These are phyloP conservation scores for Neonectria hederae DNA, from an alignment of 2,329 filamentous ascomycete genomes.

Conservation along the genomic window DNA sequence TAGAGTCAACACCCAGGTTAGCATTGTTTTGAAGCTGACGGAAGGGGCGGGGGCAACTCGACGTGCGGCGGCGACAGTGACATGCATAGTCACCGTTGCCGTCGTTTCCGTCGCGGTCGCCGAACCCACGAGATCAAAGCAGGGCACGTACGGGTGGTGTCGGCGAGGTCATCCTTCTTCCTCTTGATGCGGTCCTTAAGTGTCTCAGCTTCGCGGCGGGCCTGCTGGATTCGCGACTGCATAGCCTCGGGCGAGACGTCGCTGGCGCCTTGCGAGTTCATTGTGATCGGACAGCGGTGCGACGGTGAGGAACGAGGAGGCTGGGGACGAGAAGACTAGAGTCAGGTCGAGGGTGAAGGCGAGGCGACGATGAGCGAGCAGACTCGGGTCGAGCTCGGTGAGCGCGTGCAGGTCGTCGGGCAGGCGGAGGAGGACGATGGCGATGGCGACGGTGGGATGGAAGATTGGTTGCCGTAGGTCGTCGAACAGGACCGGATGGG, in stretches of 20 bases:
- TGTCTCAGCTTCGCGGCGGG: conserved; percentile 95
- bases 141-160: conserved; percentile 86
- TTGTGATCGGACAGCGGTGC: conserved; percentile 47
- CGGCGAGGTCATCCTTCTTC: conserved; percentile 99
- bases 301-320: conserved; percentile 29
- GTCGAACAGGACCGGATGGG: conserved; percentile 24
- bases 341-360: conserved; percentile 27
- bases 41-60: neutral
- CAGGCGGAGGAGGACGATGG: conserved; percentile 24
- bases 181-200: conserved; percentile 99
- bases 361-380: conserved; percentile 32
- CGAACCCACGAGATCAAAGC: neutral
- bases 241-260: conserved; percentile 80
- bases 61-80: neutral
- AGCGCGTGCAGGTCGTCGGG: conserved; percentile 36
- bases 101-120: conserved; percentile 16
- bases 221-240: conserved; percentile 92
- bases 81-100: neutral
- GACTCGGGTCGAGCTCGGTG: conserved; percentile 35
- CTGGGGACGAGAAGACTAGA: conserved; percentile 23
- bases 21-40: conserved; percentile 24
- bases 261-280: conserved; percentile 67
- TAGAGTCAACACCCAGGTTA: conserved; percentile 52
- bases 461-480: conserved; percentile 40
- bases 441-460: conserved; percentile 32